phyloP scores from a whole-genome alignment of 1,139 yeast genomes.

The Yamadazyma trypodendri region DNA sequence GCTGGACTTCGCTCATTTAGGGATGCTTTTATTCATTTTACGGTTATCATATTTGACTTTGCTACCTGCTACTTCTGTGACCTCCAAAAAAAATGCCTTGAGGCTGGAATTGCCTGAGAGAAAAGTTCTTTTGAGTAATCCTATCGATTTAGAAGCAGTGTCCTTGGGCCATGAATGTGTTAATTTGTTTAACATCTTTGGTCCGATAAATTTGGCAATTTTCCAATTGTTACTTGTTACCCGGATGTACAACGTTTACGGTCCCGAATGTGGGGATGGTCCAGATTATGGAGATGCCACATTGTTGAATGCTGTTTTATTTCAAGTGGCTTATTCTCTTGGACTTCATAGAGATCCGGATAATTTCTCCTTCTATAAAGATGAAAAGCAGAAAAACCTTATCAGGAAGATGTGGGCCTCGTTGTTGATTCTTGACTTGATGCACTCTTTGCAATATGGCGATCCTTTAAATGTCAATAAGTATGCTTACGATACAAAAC shows the following conservation, averaged over 20 bases:
- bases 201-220: constrained; percentile 42
- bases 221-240: constrained; percentile 46
- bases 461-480: constrained; percentile 30
- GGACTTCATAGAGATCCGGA: constrained; percentile 48
- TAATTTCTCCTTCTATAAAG: constrained; percentile 11
- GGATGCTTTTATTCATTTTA: constrained; percentile 21
- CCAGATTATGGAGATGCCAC: constrained; percentile 51
- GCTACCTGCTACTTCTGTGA: constrained; percentile 5
- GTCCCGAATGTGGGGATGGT: constrained; percentile 52
- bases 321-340: constrained; percentile 43
- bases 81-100: too few relatives aligned
- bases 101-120: neutral
- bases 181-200: constrained; percentile 35
- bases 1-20: constrained; percentile 24
- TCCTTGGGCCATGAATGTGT: constrained; percentile 36
- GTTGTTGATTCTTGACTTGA: constrained; percentile 34
- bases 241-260: constrained; percentile 36
- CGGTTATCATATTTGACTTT: constrained; percentile 25
- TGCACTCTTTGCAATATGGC: constrained; percentile 39
- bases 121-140: constrained; percentile 8
- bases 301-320: constrained; percentile 36
- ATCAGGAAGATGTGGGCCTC: constrained; percentile 24
- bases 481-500: constrained; percentile 32
- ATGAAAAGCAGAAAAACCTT: constrained; percentile 29
- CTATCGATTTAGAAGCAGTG: constrained; percentile 21